phyloP scores from a whole-genome alignment of 2,329 filamentous ascomycete genomes.

The Penicillium sp. region DNA sequence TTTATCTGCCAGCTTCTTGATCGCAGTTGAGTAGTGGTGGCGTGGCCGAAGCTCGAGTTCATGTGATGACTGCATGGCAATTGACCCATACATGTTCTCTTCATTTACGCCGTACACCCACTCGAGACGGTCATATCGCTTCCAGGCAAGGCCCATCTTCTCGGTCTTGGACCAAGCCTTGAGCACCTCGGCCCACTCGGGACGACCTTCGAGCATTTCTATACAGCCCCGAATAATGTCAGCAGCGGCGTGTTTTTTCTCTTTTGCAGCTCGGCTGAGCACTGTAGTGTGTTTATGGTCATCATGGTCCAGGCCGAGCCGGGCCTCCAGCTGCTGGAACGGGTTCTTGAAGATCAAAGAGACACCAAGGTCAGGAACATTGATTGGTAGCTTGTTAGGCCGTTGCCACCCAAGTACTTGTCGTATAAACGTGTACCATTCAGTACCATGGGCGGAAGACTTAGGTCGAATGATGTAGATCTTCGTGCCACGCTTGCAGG shows the following conservation, averaged over 20 bases:
- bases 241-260: constrained; percentile 57
- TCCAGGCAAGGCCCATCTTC: constrained; percentile 67
- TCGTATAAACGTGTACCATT: constrained; percentile 68
- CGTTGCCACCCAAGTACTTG: constrained; percentile 61
- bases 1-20: constrained; percentile 37
- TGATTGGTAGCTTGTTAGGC: constrained; percentile 58
- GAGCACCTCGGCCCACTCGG: constrained; percentile 62
- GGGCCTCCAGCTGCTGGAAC: constrained; percentile 54
- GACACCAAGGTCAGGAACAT: constrained; percentile 63
- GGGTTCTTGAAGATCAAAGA: constrained; percentile 60
- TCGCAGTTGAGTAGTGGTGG: constrained; percentile 61
- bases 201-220: constrained; percentile 56
- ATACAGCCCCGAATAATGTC: constrained; percentile 60
- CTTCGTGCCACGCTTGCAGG: constrained; percentile 53
- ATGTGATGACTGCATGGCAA: constrained; percentile 66
- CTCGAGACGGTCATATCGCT: constrained; percentile 67
- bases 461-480: constrained; percentile 65
- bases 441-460: constrained; percentile 61
- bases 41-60: constrained; percentile 67
- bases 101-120: constrained; percentile 68
- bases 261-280: constrained; percentile 34
- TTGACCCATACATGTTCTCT: constrained; percentile 67
- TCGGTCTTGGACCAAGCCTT: constrained; percentile 59
- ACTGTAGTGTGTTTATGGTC: constrained; percentile 48
- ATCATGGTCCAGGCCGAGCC: constrained; percentile 36